Percentiles rank a stretch among this genome's conserved stretches.
phyloP scores from a whole-genome alignment of 2,329 filamentous ascomycete genomes.

The Alternaria angustiovoidea region DNA sequence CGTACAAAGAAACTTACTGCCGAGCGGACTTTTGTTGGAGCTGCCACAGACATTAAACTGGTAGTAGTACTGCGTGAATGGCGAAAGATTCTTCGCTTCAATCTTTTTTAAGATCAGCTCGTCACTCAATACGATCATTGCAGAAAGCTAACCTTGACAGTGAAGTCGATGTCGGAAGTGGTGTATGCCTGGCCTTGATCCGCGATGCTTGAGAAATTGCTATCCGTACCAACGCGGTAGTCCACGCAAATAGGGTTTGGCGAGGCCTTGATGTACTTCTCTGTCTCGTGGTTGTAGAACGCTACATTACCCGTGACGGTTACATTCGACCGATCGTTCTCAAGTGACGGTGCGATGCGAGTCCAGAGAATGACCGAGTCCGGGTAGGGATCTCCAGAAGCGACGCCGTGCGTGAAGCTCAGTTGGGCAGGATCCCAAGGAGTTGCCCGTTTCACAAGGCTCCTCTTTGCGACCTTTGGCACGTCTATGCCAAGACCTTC shows the following conservation, averaged over 20 bases:
- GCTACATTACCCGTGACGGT: constrained; percentile 65
- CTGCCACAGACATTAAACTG: constrained; percentile 74
- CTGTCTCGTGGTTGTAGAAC: constrained; percentile 62
- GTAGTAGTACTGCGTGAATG: constrained; percentile 74
- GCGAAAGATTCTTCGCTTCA: constrained; percentile 68
- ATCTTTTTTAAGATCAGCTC: constrained; percentile 55
- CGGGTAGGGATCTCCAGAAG: constrained; percentile 57
- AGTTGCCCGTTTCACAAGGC: constrained; percentile 30
- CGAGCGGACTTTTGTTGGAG: constrained; percentile 67
- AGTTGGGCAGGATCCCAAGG: constrained; percentile 51
- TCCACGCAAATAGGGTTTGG: constrained; percentile 72
- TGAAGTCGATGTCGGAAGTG: constrained; percentile 78
- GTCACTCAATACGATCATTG: background rate
- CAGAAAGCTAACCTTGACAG: constrained; percentile 65
- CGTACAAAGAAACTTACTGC: constrained; percentile 40
- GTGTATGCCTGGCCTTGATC: constrained; percentile 71
- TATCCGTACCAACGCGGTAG: constrained; percentile 66
- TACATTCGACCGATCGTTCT: constrained; percentile 53
- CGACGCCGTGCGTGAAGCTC: constrained; percentile 57
- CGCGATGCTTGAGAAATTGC: constrained; percentile 58
- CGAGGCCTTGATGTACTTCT: constrained; percentile 62
- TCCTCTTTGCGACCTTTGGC: constrained; percentile 65
- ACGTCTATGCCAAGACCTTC: constrained; percentile 69
- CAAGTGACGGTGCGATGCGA: constrained; percentile 48
- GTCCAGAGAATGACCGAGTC: constrained; percentile 50